Conservation (phyloP, 768 basidiomycete species). For the Favolaschia claudopus region DNA sequence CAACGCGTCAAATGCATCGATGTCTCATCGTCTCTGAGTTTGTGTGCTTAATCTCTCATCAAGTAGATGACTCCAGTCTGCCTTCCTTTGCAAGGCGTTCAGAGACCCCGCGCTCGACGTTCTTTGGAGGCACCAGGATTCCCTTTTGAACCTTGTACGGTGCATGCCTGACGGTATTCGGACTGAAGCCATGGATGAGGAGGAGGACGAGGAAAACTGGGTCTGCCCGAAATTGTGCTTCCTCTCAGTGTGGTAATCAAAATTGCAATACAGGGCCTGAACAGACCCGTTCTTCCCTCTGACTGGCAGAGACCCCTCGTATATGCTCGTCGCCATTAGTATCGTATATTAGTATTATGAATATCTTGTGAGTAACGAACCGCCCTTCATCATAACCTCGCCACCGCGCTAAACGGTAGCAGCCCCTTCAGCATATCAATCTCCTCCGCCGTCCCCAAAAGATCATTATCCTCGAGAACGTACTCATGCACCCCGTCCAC, state of each 20-base stretch:
- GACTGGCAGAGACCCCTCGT: background rate
- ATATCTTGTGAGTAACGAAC: no score
- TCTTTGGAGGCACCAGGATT: conserved; percentile 21
- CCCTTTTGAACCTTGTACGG: background rate
- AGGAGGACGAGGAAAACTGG: no score
- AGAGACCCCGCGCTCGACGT: conserved; percentile 24
- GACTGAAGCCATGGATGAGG: background rate
- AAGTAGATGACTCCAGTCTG: no score
- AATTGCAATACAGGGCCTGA: background rate
- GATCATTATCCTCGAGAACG: conserved; percentile 27
- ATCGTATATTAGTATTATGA: no score
- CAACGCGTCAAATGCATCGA: no score
- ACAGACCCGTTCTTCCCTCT: background rate
- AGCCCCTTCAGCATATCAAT: no score
- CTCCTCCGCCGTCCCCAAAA: background rate
- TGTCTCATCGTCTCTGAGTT: no score
- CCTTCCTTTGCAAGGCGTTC: conserved; percentile 20
- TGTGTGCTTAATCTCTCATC: no score
- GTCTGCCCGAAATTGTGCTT: background rate
- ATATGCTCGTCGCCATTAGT: no score
- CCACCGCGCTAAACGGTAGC: no score
- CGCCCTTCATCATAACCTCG: no score
- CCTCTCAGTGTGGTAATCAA: background rate
- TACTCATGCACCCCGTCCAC: conserved; percentile 51
- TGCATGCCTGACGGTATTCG: background rate